Evolutionary conservation across 768 basidiomycete genomes (phyloP), one percentile per base, ranked within the genome.

Genomic region (Pulveroboletus sp.): DNA sequence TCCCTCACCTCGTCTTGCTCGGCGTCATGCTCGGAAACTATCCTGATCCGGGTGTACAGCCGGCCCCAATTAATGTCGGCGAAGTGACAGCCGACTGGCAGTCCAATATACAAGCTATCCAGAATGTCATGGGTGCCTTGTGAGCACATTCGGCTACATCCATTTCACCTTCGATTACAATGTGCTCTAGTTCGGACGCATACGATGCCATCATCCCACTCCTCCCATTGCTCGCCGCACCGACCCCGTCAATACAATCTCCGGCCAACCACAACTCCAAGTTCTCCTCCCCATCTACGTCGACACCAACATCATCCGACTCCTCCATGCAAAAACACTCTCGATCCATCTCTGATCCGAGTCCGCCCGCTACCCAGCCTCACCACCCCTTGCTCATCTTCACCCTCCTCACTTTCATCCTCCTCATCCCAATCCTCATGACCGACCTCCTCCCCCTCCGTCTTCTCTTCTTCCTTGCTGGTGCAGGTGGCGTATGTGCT

Each of bases 51-150:
- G 63, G 56, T 10, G 62, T 69, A 0, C 65, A 73, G 2, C 63
- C 73, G 2, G 63, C 66, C 0, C 70, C 69, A 9, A 62, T 71
- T 14, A 68, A 71, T 17, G 60, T 74, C 1, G 60, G 76, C 4
- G 87, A 91, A 58, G 85, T 83, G 4, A 79, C 81, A 11, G 76
- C 83, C 0, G 86, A 89, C 50, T 93, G 89, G 84, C 85, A 86
- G 52, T 85, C 87, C 14, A 95, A 93, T 54, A 71, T 94, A 3
- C 91, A 93, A 68, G 91, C 77, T 1, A 87, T 94, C 24, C 93
- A 94, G 63, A 94, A 94, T 56, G 77, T 94, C 26, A 93, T 94
- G 91, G 91, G 90, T 6, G 70, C 78, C 7, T 70, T 84, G 88
- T 92, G 68, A 55, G 87, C 58, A 19, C n/a, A 11, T 13, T 23